Percentiles rank a stretch among this genome's conserved stretches.
Conservation (phyloP, 2,329 filamentous ascomycete genomes). For the Fusarium chaquense region DNA sequence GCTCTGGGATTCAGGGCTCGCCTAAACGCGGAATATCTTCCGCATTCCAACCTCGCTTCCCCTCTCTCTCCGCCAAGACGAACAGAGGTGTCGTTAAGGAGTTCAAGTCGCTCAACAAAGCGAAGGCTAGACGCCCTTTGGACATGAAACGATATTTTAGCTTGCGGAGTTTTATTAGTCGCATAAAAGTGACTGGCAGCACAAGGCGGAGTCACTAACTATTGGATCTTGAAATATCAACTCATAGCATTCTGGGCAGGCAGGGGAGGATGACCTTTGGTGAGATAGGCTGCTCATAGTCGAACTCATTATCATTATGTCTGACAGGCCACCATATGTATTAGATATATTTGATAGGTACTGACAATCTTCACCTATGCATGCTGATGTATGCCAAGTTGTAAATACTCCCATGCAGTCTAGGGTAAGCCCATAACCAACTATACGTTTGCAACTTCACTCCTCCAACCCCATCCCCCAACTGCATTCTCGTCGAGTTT, state of each 20-base stretch:
- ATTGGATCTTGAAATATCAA: neutral
- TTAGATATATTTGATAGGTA: no score
- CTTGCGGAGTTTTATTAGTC: constrained; percentile 10
- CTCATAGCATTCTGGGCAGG: neutral
- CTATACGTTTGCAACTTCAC: constrained; percentile 44
- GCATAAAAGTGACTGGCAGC: constrained; percentile 10
- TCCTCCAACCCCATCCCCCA: constrained; percentile 48
- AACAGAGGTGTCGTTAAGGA: constrained; percentile 4
- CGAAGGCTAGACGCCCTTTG: constrained; percentile 22
- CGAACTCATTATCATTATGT: neutral
- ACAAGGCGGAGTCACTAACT: neutral
- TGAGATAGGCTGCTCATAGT: neutral
- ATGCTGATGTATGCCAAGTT: neutral
- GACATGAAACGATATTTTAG: constrained; percentile 31
- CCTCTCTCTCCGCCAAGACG: constrained; percentile 13
- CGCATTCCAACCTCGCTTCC: constrained; percentile 18
- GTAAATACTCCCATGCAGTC: neutral
- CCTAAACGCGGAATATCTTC: constrained; percentile 46
- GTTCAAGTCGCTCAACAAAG: neutral
- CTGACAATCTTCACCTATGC: neutral
- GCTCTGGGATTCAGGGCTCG: constrained; percentile 37
- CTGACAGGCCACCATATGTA: neutral
- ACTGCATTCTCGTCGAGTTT: constrained; percentile 29
- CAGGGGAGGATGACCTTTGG: neutral
- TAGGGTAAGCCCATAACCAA: constrained; percentile 7